Base-by-base conservation (phyloP, 2,329 filamentous ascomycete genomes). In the Ceratocystis colombiana region DNA sequence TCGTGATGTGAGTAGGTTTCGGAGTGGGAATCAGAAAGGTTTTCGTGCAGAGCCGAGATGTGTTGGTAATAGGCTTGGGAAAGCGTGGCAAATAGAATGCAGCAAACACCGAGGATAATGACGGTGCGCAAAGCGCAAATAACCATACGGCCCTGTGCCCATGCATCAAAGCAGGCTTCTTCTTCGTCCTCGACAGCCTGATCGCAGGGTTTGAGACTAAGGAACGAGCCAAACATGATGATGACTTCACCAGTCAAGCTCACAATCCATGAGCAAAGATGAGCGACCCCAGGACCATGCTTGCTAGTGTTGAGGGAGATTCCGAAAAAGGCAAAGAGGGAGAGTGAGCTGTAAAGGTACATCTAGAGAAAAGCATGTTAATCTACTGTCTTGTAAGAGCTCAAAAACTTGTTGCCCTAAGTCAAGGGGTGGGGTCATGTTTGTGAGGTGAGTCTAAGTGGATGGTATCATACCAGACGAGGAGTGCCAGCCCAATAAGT, bases 201-300 rank as follows among this genome's bases (percentile, higher is more conserved):
- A n/a, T 28, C 6, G 67, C 67, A 68, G 30, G 62, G n/a, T 4
- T 41, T 8, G 53, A 64, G 37, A 67, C 91, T 79, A 57, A 84
- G 77, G 64, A 89, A 78, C 37, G 88, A 89, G 64, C 84, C 82
- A 61, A 82, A 80, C 68, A 94, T 80, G 46, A 97, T 84, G 62
- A 86, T 77, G 28, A 87, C 71, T 75, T 99, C 94, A 69, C 90
- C 81, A 30, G 83, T 75, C n/a, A 90, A 74, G 30, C 87, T 87
- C 55, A 90, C 76, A 53, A 81, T 74, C 94, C 94, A 99, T 71
- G 90, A 86, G 61, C 88, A 76, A 66, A 93, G 82, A 75, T 96
- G 91, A 64, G 89, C 86, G 61, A 86, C 79, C 62, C 87, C 92
- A 0, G 94, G 94, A 12, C 89, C 89, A 44, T 65, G 63, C 28